phyloP scores from a whole-genome alignment of 2,329 filamentous ascomycete species.

The Xylariomycetidae sp. region DNA sequence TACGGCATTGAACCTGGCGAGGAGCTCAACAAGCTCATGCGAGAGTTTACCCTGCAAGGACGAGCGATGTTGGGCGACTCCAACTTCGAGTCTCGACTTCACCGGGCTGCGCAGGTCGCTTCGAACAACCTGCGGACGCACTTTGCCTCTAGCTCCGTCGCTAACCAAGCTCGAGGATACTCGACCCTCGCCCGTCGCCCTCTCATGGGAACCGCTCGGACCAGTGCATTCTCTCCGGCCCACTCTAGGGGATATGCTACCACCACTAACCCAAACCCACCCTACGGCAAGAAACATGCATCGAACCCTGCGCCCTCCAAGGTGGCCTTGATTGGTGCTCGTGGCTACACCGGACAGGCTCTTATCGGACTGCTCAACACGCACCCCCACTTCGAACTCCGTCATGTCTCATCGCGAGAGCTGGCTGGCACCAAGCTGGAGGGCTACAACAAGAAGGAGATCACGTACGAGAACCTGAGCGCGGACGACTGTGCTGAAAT shows the following conservation, averaged over 20 bases:
- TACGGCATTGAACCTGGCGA: constrained; percentile 79
- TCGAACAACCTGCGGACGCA: constrained; percentile 42
- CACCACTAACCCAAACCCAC: constrained; percentile 12
- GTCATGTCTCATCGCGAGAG: constrained; percentile 89
- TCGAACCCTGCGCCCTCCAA: constrained; percentile 11
- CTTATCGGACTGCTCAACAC: constrained; percentile 80
- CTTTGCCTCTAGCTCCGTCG: constrained; percentile 36
- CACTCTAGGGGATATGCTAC: constrained; percentile 25
- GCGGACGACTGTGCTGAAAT: constrained; percentile 82
- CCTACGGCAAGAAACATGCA: constrained; percentile 12
- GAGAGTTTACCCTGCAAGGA: constrained; percentile 77
- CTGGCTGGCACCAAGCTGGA: constrained; percentile 79
- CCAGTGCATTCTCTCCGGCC: constrained; percentile 19
- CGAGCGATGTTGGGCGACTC: constrained; percentile 83
- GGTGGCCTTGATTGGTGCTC: constrained; percentile 12
- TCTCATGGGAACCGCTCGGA: constrained; percentile 20
- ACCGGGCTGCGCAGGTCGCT: constrained; percentile 67
- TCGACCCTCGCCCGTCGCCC: constrained; percentile 50
- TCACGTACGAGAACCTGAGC: constrained; percentile 85
- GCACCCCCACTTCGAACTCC: constrained; percentile 85
- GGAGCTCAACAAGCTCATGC: constrained; percentile 76
- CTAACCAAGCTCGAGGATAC: constrained; percentile 57
- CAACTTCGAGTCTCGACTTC: constrained; percentile 80
- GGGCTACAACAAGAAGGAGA: constrained; percentile 85
- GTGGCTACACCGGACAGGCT: constrained; percentile 86